Evolutionary conservation across 2,329 filamentous ascomycete species (phyloP), one percentile per base, ranked within the genome.

Genomic region (Penicillium sclerotiorum): DNA sequence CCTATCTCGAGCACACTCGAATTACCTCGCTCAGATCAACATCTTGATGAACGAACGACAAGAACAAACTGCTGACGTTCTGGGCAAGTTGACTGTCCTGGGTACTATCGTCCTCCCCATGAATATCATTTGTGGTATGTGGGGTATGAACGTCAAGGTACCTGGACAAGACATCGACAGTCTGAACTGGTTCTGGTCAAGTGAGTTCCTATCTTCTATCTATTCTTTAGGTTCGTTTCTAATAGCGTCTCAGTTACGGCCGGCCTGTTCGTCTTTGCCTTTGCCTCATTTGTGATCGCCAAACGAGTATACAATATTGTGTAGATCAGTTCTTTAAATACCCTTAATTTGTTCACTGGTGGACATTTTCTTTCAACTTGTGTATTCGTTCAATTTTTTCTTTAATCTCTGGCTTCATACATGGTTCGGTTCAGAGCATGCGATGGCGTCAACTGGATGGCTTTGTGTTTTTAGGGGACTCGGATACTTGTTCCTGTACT

Each of bases 21-120:
- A 97, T 69, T 99, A 99, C 69, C 87, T 99, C n/a, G 94, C 94
- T 1, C 94, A 99, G 70, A 96, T 99, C 75, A 97, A 96, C 72
- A 96, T 97, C 63, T 86, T 91, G 64, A 97, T 97, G 93, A 96
- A 96, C 72, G 93, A 97, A 77, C 87, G 94, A 39, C 90, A 95
- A 69, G 93, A 99, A 71, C 87, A 95, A 74, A 99, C 94, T 1
- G 90, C 91, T 33, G 93, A 99, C 68, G 91, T 96, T 1, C 82
- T 99, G 11, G 92, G 92, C 56, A 96, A 94, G 71, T 81, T 99
- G 52, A 97, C 94, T 0, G 94, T 99, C 1, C 80, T 99, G 1
- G 94, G 94, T 57, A 99, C 94, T 5, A 97, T 99, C 60, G 93
- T 99, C 3, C 77, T 99, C 49, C 94, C 94, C 9, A 96, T 99